Percentiles rank a stretch among this genome's conserved stretches.
Evolutionary conservation across 345 rosid genomes (phyloP).

Genomic region (Salix koriyanagi): DNA sequence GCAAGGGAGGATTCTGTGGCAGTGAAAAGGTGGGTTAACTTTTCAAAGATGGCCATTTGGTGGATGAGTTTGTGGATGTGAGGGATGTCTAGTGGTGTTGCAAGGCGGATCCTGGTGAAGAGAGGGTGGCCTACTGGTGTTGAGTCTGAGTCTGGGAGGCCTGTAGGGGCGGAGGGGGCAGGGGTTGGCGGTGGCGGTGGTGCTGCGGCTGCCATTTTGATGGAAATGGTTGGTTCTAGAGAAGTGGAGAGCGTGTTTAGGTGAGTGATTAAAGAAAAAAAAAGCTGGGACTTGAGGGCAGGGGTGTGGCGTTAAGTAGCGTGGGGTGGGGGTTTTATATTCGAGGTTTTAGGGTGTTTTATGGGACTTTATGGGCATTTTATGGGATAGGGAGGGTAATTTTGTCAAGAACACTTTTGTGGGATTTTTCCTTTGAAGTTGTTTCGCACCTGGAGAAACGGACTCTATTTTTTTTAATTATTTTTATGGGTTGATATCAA

Average conservation of each 20-base stretch:
- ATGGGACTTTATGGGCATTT: background rate
- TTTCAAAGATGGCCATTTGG: constrained; percentile 88
- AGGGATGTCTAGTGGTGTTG: constrained; percentile 66
- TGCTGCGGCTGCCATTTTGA: constrained; percentile 77
- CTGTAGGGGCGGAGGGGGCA: constrained; percentile 48
- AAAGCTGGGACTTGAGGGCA: background rate
- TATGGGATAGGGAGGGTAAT: background rate
- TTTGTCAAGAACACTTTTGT: background rate
- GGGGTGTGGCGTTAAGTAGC: background rate
- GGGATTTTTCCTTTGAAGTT: background rate
- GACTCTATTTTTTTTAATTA: too few species aligned
- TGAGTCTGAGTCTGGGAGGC: constrained; percentile 28
- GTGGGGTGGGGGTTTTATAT: background rate
- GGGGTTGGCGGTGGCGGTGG: constrained; percentile 85
- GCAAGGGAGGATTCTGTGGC: constrained; percentile 77
- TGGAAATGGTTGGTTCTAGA: background rate
- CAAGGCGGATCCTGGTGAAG: constrained; percentile 86
- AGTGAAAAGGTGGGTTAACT: constrained; percentile 53
- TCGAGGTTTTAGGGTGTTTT: background rate
- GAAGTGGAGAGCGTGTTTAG: background rate
- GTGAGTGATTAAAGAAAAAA: background rate
- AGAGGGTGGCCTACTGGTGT: constrained; percentile 46
- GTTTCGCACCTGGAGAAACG: too few species aligned
- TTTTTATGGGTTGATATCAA: too few species aligned
- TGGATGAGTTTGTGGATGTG: constrained; percentile 79